Conservation (phyloP, 306 rosid species). For the Herpetospermum pedunculosum region DNA sequence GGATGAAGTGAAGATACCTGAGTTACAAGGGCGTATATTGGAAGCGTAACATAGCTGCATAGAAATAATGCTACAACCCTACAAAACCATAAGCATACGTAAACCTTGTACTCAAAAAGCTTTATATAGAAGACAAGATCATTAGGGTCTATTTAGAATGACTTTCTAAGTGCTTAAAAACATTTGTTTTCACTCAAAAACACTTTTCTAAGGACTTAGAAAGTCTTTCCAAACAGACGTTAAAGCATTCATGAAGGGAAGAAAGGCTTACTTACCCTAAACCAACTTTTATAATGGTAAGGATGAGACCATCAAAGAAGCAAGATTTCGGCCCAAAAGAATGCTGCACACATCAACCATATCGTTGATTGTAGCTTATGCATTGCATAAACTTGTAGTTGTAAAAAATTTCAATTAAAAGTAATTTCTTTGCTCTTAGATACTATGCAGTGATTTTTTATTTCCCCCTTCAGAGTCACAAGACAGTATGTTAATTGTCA, state of each 20-base stretch:
- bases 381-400: not conserved
- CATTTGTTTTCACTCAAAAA: too few species aligned
- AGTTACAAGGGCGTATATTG: conserved; percentile 77
- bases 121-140: not conserved
- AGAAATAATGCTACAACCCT: conserved; percentile 48
- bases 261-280: conserved; percentile 62
- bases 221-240: too few species aligned
- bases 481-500: not conserved
- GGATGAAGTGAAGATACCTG: conserved; percentile 39
- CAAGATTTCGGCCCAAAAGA: conserved; percentile 57
- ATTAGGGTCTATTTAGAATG: too few species aligned
- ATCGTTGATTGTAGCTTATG: conserved; percentile 4
- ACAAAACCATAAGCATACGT: conserved; percentile 4
- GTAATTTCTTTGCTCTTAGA: not conserved
- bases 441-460: not conserved
- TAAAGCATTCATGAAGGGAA: not conserved
- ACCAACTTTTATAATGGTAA: conserved; percentile 40
- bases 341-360: conserved; percentile 48
- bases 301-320: conserved; percentile 45
- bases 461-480: not conserved
- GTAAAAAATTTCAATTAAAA: not conserved
- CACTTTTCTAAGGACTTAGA: too few species aligned
- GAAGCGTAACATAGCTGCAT: conserved; percentile 90
- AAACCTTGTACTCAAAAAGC: not conserved
- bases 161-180: too few species aligned